Evolutionary conservation across 2,329 filamentous ascomycete genomes (phyloP).

Genomic region (Aureobasidium lini): DNA sequence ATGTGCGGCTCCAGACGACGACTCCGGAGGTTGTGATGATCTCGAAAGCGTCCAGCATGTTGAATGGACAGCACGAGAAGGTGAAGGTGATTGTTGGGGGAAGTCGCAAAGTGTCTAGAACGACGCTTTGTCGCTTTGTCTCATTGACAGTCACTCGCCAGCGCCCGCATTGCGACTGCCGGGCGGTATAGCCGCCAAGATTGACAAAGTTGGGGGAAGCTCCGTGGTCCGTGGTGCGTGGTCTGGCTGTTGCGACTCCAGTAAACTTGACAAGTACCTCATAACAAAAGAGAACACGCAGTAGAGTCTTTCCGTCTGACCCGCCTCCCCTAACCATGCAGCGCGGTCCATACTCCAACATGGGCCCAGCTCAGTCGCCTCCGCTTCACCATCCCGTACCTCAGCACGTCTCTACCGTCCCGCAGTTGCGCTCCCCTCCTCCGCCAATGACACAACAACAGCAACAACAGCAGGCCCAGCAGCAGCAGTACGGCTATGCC

Average conservation of each 20-base stretch:
- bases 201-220: neutral
- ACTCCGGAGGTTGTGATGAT: slow-evolving; percentile 93
- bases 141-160: neutral
- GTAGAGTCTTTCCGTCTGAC: neutral
- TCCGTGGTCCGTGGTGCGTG: neutral
- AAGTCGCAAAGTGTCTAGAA: neutral
- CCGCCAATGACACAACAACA: slow-evolving; percentile 67
- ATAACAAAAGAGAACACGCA: neutral
- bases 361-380: slow-evolving; percentile 68
- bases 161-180: neutral
- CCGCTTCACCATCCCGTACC: slow-evolving; percentile 95
- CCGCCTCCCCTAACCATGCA: slow-evolving; percentile 57
- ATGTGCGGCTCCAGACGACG: slow-evolving; percentile 90
- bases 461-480: slow-evolving; percentile 59
- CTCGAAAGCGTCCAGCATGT: slow-evolving; percentile 93
- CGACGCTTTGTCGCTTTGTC: neutral
- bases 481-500: slow-evolving; percentile 18
- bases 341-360: slow-evolving; percentile 66
- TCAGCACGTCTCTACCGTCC: slow-evolving; percentile 96
- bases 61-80: neutral
- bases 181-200: neutral
- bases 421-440: slow-evolving; percentile 89
- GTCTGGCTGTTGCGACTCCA: neutral
- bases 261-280: neutral
- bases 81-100: neutral